Conservation (phyloP, 2,329 filamentous ascomycete species). For the Claviceps sp. region DNA sequence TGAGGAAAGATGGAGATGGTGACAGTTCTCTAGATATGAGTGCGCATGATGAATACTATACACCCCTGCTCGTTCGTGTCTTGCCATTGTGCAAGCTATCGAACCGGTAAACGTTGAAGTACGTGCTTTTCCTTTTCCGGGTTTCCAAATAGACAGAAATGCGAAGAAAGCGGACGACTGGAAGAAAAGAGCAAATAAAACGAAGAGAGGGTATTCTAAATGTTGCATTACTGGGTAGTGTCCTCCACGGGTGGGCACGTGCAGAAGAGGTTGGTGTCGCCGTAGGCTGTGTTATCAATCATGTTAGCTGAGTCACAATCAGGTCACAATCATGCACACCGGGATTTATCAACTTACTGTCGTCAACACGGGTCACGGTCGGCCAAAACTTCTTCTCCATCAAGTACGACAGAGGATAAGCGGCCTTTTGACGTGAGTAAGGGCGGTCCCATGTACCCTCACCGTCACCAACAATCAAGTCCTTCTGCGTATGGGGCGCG, state of each 20-base stretch:
- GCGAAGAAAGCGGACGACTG: not conserved
- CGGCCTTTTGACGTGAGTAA: slow-evolving; percentile 71
- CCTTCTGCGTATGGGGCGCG: slow-evolving; percentile 72
- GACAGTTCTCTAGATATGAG: not conserved
- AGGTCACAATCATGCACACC: not conserved
- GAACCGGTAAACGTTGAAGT: not conserved
- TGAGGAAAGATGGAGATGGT: not conserved
- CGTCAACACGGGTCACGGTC: slow-evolving; percentile 70
- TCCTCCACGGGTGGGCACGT: slow-evolving; percentile 77
- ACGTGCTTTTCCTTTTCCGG: too few relatives aligned
- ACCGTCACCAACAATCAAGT: slow-evolving; percentile 50
- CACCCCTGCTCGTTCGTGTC: not conserved
- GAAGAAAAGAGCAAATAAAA: not conserved
- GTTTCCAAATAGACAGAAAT: not conserved
- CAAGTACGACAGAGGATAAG: slow-evolving; percentile 71
- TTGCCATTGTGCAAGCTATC: not conserved
- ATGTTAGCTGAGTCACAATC: slow-evolving; percentile 1
- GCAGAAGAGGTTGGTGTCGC: slow-evolving; percentile 88
- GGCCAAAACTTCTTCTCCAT: slow-evolving; percentile 98
- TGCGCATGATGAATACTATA: slow-evolving; percentile 3
- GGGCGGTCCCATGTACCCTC: slow-evolving; percentile 60
- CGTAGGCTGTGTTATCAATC: slow-evolving; percentile 49
- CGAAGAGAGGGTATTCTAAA: not conserved
- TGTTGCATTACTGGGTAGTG: slow-evolving; percentile 20
- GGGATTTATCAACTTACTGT: slow-evolving; percentile 45